Evolutionary conservation across 805 yeast genomes (phyloP), one percentile per base, ranked within the genome.

Genomic region (Candida ficus): DNA sequence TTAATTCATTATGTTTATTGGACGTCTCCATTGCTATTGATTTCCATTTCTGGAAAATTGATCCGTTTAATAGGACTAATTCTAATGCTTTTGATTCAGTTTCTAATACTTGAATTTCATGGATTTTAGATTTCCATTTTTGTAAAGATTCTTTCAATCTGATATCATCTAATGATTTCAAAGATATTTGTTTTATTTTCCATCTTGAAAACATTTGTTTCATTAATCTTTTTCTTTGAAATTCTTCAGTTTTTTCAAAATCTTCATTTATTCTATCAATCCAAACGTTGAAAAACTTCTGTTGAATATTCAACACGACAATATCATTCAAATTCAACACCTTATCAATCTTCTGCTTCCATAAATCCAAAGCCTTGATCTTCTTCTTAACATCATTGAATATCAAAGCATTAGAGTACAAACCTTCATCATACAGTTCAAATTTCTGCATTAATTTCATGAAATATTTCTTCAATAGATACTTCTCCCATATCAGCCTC

Each of bases 21-120:
- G 14, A 7, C 10, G 5, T 39, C 14, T 11, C n/a, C 2, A 33
- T 19, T 4, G 44, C 10, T 2, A 30, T n/a, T 4, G 19, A n/a
- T 14, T 35, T 47, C 60, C 61, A 56, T 41, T 46, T 56, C 7
- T 45, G 27, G 32, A 56, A 53, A 38, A 56, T 45, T 35, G 42
- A 54, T 1, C 58, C 60, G 23, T 47, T 57, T 29, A 47, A 53
- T 8, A 56, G 38, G 5, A 43, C 51, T 16, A 42, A 8, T 23
- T 55, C 56, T 2, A 54, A 28, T 3, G 38, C 38, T 7, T 39
- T 25, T 1, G 55, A 46, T 23, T 51, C 53, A 9, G 23, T 17
- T 4, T 37, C 13, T 40, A 54, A 35, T 0, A 10, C 5, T 3
- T 25, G 7, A 3, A 22, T 10, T 1, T 19, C 8, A 1, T 31